Conservation (phyloP, 2,329 filamentous ascomycete species). For the Botrytis aclada region DNA sequence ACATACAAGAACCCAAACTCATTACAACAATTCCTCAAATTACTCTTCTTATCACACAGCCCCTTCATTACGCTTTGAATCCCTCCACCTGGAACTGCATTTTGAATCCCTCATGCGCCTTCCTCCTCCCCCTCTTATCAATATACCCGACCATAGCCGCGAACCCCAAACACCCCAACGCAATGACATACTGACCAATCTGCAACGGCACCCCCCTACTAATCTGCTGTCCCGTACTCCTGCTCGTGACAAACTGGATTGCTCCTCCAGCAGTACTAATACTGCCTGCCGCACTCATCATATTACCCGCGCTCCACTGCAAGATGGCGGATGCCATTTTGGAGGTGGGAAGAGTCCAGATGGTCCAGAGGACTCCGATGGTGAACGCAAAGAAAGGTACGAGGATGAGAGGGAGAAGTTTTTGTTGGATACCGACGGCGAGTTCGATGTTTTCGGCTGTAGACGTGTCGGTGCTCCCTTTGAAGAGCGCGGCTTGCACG, state of each 20-base stretch:
- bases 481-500: neutral
- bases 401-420: neutral
- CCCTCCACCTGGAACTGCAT: slow-evolving; percentile 2
- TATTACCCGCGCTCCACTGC: slow-evolving; percentile 1
- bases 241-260: neutral
- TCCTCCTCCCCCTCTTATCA: slow-evolving; percentile 9
- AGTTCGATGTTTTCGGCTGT: neutral
- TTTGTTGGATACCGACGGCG: neutral
- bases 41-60: neutral
- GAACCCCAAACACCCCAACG: neutral
- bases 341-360: neutral
- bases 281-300: slow-evolving; percentile 1
- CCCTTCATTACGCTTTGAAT: neutral
- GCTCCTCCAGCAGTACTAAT: neutral
- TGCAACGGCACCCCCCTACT: slow-evolving; percentile 2
- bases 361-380: neutral
- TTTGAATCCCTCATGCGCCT: slow-evolving; percentile 3
- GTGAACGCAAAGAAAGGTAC: slow-evolving; percentile 6
- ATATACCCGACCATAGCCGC: slow-evolving; percentile 5
- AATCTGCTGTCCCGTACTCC: neutral
- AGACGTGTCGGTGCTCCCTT: neutral
- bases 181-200: slow-evolving; percentile 3
- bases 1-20: neutral
- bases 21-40: neutral
- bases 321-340: neutral